phyloP scores from a whole-genome alignment of 75 land plant genomes.

The Isoetes taiwanensis region DNA sequence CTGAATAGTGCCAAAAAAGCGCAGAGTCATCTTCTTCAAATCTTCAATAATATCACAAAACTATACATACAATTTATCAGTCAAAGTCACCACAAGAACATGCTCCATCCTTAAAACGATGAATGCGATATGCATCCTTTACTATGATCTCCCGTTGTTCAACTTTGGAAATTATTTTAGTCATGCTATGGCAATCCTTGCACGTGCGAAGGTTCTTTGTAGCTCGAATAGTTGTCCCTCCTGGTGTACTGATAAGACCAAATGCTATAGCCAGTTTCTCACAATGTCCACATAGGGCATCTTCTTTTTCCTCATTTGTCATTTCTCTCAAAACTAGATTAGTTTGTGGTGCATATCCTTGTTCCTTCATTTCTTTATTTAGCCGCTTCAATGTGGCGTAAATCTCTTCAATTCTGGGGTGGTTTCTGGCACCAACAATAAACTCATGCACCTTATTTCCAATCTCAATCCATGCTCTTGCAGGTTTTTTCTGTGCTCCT shows the following conservation, averaged over 20 bases:
- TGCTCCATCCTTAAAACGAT: constrained; percentile 21
- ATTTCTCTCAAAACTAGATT: constrained; percentile 28
- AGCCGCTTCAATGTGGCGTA: constrained; percentile 26
- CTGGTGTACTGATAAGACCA: constrained; percentile 31
- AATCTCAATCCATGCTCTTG: constrained; percentile 45
- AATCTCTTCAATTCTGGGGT: constrained; percentile 30
- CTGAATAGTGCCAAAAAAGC: too few species aligned
- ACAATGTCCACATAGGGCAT: constrained; percentile 34
- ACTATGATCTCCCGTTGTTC: constrained; percentile 30
- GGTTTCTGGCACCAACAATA: constrained; percentile 33
- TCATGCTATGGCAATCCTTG: constrained; percentile 35
- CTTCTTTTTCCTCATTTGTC: constrained; percentile 43
- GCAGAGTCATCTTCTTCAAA: too few species aligned
- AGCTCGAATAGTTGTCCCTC: constrained; percentile 35
- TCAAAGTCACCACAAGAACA: constrained; percentile 53
- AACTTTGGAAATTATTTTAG: constrained; percentile 36
- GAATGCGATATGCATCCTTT: constrained; percentile 40
- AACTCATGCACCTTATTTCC: constrained; percentile 33
- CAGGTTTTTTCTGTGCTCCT: constrained; percentile 39
- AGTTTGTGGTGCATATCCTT: constrained; percentile 37
- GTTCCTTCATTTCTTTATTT: constrained; percentile 21
- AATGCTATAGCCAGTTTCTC: constrained; percentile 47
- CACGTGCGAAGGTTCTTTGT: constrained; percentile 42
- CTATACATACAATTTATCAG: too few species aligned
- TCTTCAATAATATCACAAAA: too few species aligned